These are phyloP conservation scores for Colletotrichum paranaense DNA, from an alignment of 2,329 filamentous ascomycete genomes.

Conservation along the genomic window DNA sequence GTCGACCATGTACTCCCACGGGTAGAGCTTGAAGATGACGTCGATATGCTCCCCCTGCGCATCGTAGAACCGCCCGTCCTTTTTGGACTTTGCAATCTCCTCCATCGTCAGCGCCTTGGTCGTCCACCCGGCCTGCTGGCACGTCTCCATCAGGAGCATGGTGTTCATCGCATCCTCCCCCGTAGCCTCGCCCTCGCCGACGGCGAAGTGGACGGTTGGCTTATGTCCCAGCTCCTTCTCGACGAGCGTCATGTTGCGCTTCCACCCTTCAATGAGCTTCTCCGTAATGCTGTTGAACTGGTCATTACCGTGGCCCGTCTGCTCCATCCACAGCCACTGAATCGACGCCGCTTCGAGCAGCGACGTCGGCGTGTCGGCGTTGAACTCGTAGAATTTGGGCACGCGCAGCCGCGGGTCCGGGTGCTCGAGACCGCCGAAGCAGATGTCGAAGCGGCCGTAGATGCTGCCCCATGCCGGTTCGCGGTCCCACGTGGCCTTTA, in stretches of 20 bases:
- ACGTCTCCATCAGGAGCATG: conserved; percentile 18
- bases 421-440: conserved; percentile 13
- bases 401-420: neutral
- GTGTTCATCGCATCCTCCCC: neutral
- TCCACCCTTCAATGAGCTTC: neutral
- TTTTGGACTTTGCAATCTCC: neutral
- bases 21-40: conserved; percentile 15
- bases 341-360: conserved; percentile 2
- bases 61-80: neutral
- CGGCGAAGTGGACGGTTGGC: neutral
- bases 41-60: neutral
- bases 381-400: conserved; percentile 22
- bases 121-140: conserved; percentile 1
- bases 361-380: conserved; percentile 13
- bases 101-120: neutral
- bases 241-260: conserved; percentile 1
- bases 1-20: conserved; percentile 6
- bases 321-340: conserved; percentile 16
- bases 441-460: conserved; percentile 17
- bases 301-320: conserved; percentile 9
- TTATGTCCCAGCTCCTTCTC: neutral
- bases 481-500: neutral
- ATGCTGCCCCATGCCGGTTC: conserved; percentile 19
- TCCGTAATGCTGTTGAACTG: conserved; percentile 9
- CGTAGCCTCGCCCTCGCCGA: neutral